Base-by-base conservation (phyloP, 1,139 yeast species). In the Tardiomyces blankii region DNA sequence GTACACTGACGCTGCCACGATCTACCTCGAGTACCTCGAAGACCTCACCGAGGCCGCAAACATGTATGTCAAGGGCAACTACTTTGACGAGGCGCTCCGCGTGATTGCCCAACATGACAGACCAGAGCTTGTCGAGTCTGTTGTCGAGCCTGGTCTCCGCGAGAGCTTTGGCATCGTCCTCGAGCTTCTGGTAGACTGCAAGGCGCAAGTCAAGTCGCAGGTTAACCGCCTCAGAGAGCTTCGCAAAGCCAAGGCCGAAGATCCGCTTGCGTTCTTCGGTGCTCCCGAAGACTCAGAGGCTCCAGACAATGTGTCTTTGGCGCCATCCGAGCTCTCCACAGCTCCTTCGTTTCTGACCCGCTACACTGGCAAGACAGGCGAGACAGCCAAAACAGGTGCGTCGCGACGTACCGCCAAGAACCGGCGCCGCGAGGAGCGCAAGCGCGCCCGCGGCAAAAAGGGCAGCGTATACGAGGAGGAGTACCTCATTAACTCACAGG, bases 401-500 rank as follows among this genome's bases (percentile, higher is more conserved):
- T 82, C 96, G 0, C 77, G 98, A 65, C 77, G 82, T 58, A 88
- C 98, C 0, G 76, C 94, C 9, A 93, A 91, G 67, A 91, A 89
- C 64, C 78, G 80, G 52, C 86, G 96, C 63, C 78, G 98, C 56
- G 96, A 91, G 65, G 98, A 91, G 63, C 79, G 98, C 58, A 93
- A 93, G 68, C 77, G 80, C 51, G 99, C 98, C 1, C 79, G 95
- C 57, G 98, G 98, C 49, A 86, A 94, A 70, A 91, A 91, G 69
- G 97, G 97, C 40, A 89, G 97, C 3, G 84, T 91, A 18, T 91
- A 91, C 60, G 98, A 91, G 65, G 98, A 93, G 61, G 98, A 91
- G 63, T 93, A 93, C 62, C 76, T 93, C 49, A 82, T 91, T 48
- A 78, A 76, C 55, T 88, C 97, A 1, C 80, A 87, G 53, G 94